A percentile compares a stretch with the other conserved stretches of the same genome.
Evolutionary conservation across 1,284 basidiomycete genomes (phyloP).

Genomic region (Cystobasidium pallidum): DNA sequence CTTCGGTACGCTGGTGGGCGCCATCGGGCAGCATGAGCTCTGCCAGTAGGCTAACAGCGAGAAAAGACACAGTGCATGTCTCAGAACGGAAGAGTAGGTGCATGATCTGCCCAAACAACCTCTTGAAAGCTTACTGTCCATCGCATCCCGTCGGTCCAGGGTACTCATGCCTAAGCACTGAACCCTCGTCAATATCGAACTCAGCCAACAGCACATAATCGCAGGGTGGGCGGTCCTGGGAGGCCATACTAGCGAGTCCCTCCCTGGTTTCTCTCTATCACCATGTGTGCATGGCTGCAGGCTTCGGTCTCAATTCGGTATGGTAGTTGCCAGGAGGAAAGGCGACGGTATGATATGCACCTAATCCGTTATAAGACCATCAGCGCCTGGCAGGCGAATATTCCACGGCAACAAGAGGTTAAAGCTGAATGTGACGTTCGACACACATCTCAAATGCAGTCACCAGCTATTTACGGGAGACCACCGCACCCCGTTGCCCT

Average conservation of each 20-base stretch:
- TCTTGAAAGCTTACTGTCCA: slow-evolving; percentile 24
- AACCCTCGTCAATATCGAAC: slow-evolving; percentile 91
- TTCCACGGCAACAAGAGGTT: no score
- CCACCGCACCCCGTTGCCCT: no score
- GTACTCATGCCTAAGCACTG: slow-evolving; percentile 80
- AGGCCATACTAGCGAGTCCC: not conserved
- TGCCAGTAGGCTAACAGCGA: slow-evolving; percentile 72
- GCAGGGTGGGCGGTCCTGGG: slow-evolving; percentile 2
- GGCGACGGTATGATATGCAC: no score
- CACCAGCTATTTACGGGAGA: no score
- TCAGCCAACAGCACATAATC: slow-evolving; percentile 91
- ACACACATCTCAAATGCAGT: no score
- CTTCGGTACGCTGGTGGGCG: slow-evolving; percentile 87
- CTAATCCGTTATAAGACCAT: no score
- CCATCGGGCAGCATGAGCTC: slow-evolving; percentile 99
- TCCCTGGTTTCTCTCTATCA: not conserved
- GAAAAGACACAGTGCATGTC: no score
- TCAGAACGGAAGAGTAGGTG: not conserved
- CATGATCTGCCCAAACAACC: not conserved
- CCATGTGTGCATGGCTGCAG: not conserved
- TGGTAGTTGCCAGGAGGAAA: no score
- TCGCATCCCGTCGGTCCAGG: slow-evolving; percentile 35
- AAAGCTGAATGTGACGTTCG: no score
- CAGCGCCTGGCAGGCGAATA: no score
- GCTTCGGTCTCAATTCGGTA: not conserved